Evolutionary conservation across 106 monocot genomes (phyloP), one percentile per base, ranked within the genome.

Genomic region (Iris macrosiphon): DNA sequence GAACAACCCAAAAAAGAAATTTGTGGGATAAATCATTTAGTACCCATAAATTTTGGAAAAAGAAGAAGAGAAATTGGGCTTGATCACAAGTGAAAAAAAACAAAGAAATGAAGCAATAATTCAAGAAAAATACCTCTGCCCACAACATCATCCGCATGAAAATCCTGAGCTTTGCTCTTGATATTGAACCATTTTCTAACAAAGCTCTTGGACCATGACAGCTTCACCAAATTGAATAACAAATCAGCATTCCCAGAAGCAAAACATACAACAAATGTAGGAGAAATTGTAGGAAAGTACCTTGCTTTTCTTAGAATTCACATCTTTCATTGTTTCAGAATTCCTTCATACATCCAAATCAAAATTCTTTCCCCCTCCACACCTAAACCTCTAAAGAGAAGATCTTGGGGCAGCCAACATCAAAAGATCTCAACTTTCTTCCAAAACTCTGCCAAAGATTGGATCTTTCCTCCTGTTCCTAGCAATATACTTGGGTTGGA

Each of bases 131-230:
- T 30, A 28, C 59, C 65, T 45, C 12, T 42, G 1, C 31, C 34
- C 34, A 35, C 53, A 33, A 31, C 43, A 59, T 59, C 51, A 54
- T 73, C 44, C 1, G 52, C 52, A 65, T 66, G 60, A 30, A 66
- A 66, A 20, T 52, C 66, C 24, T 60, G 34, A 46, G 59, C 20
- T 51, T 60, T 73, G 33, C 66, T 54, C 40, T 54, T 73, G 41
- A 60, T 66, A 26, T 66, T 66, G 66, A 73, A 60, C 66, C 59
- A 66, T 53, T 65, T 66, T 28, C 59, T 60, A 4, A 73, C 52
- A 27, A 73, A 42, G 37, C 50, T 22, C 35, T 66, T 73, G 8
- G 73, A 66, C 73, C 73, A 73, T 28, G 73, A 60, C 18, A 46
- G 23, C 61, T 61, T 45, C 31, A 18, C 5, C n/a, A n/a, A 60